A percentile compares a stretch with the other conserved stretches of the same genome.
phyloP scores from a whole-genome alignment of 257 asterid genomes.

The Gentiana macrophylla region DNA sequence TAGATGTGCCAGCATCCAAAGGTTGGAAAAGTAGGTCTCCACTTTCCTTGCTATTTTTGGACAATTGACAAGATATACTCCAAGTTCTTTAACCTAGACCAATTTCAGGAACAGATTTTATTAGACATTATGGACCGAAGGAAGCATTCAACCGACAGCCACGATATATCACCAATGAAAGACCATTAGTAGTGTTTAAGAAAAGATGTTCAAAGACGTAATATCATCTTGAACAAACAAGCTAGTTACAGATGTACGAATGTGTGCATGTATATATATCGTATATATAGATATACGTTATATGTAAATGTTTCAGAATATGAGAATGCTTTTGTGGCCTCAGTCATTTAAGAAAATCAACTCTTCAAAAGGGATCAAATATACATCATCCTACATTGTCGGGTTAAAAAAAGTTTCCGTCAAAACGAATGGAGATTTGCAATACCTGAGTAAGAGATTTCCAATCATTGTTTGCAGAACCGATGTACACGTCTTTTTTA shows the following conservation, averaged over 20 bases:
- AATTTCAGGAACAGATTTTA: slow-evolving; percentile 6
- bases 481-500: slow-evolving; percentile 57
- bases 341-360: not conserved
- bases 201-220: no score
- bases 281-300: no score
- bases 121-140: not conserved
- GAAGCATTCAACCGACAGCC: no score
- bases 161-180: no score
- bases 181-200: no score
- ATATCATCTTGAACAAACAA: no score
- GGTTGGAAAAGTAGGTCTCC: slow-evolving; percentile 48
- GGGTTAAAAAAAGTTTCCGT: no score
- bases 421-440: not conserved
- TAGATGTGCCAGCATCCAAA: slow-evolving; percentile 78
- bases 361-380: not conserved
- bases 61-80: slow-evolving; percentile 65
- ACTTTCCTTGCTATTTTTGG: slow-evolving; percentile 46
- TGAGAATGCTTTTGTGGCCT: not conserved
- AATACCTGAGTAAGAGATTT: slow-evolving; percentile 82
- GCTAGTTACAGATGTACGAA: no score
- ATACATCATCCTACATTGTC: no score
- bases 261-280: no score
- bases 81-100: slow-evolving; percentile 74
- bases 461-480: slow-evolving; percentile 93
- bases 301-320: no score